These are phyloP conservation scores for Termitomyces sp. DNA, from an alignment of 768 basidiomycete genomes.

Conservation along the genomic window DNA sequence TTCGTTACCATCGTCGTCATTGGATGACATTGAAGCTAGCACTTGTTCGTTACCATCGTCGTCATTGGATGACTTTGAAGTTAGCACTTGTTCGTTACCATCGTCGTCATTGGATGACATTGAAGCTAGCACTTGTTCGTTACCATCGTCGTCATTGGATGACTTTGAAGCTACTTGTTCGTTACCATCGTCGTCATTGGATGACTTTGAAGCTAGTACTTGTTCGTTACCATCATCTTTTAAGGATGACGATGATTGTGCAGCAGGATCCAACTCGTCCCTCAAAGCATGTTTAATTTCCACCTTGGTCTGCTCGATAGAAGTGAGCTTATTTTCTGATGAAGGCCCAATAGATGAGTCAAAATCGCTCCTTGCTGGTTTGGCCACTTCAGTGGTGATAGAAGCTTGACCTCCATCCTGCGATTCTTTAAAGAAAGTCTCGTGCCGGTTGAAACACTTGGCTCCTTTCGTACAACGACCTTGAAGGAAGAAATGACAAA, in stretches of 20 bases:
- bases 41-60: too few relatives aligned
- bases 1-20: too few relatives aligned
- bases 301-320: background rate
- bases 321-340: background rate
- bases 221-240: background rate
- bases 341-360: background rate
- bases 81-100: too few relatives aligned
- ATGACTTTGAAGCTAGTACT: background rate
- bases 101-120: too few relatives aligned
- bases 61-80: too few relatives aligned
- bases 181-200: too few relatives aligned
- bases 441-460: background rate
- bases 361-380: background rate
- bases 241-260: background rate
- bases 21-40: too few relatives aligned
- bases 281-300: background rate
- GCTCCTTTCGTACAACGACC: background rate
- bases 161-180: too few relatives aligned
- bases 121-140: too few relatives aligned
- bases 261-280: background rate
- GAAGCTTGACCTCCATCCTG: background rate
- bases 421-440: background rate
- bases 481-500: background rate
- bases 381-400: background rate
- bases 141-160: too few relatives aligned